Evolutionary conservation across 805 yeast genomes (phyloP).

Genomic region (Kodamaea lidongshanica): DNA sequence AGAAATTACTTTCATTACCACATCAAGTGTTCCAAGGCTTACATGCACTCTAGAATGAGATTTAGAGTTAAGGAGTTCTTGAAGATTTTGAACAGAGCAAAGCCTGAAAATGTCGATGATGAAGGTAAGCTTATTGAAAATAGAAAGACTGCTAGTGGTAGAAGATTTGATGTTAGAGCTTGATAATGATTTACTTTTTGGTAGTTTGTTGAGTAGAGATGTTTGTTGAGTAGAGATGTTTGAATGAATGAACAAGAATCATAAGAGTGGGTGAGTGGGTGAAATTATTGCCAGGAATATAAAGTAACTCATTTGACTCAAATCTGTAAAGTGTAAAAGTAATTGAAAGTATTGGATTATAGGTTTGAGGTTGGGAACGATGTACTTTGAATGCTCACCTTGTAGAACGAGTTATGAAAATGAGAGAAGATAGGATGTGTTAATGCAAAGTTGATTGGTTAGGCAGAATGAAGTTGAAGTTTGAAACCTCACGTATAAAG

Average conservation of each 20-base stretch:
- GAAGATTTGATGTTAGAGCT: conserved; percentile 45
- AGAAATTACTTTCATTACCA: conserved; percentile 98
- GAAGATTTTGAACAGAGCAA: conserved; percentile 93
- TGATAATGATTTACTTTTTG: background rate
- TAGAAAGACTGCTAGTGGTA: conserved; percentile 68
- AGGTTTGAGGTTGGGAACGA: too few species aligned
- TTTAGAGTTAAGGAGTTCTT: conserved; percentile 88
- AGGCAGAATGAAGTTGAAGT: too few species aligned
- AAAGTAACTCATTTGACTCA: too few species aligned
- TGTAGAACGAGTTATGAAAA: too few species aligned
- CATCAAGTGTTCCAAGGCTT: conserved; percentile 96
- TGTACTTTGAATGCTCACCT: too few species aligned
- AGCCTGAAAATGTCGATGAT: conserved; percentile 81
- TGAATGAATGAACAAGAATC: conserved; percentile 1
- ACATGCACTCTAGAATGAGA: conserved; percentile 98
- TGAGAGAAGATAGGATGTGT: too few species aligned
- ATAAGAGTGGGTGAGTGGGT: background rate
- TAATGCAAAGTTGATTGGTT: too few species aligned
- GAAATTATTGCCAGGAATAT: background rate
- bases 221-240: background rate
- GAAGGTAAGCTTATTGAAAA: conserved; percentile 43
- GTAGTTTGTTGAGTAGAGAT: background rate
- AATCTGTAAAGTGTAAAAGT: too few species aligned
- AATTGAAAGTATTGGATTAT: too few species aligned
- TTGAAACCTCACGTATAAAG: too few species aligned